Conservation (phyloP, 352 stramenopile genomes). For the Pelagophyceae sp. region DNA sequence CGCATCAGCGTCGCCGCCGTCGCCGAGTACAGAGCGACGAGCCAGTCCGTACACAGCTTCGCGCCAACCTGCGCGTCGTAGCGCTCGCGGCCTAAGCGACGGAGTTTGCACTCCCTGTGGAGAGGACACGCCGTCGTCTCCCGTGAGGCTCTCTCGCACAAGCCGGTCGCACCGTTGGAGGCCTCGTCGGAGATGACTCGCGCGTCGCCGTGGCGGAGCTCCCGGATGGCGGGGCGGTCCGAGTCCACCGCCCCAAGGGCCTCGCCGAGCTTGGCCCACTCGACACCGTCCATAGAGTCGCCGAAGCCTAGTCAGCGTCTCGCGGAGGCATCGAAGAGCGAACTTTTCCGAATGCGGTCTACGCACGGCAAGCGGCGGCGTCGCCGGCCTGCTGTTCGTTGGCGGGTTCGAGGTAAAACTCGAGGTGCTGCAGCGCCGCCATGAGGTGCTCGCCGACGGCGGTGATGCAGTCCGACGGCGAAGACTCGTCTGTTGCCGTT, state of each 20-base stretch:
- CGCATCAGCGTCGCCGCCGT: background rate
- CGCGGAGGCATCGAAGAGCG: too few species aligned
- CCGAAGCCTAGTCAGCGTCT: too few species aligned
- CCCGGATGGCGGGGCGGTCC: background rate
- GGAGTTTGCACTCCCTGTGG: too few species aligned
- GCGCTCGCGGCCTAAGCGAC: background rate
- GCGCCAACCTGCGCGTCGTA: background rate
- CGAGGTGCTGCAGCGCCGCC: background rate
- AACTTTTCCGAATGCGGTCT: too few species aligned
- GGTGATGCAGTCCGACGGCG: background rate
- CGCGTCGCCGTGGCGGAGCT: background rate
- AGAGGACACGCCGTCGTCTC: too few species aligned
- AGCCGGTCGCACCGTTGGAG: too few species aligned
- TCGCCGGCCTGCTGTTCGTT: background rate
- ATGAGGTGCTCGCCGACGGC: slow-evolving; percentile 13
- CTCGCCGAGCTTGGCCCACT: background rate
- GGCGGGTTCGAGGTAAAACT: background rate
- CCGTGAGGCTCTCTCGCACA: too few species aligned
- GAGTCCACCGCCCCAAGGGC: background rate
- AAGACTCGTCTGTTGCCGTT: background rate
- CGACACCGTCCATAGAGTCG: background rate
- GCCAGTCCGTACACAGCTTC: background rate
- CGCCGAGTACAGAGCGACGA: background rate
- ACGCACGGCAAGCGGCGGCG: background rate
- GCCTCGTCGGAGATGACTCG: background rate